Base-by-base conservation (phyloP, 768 basidiomycete species). In the Coprinopsis sp. region DNA sequence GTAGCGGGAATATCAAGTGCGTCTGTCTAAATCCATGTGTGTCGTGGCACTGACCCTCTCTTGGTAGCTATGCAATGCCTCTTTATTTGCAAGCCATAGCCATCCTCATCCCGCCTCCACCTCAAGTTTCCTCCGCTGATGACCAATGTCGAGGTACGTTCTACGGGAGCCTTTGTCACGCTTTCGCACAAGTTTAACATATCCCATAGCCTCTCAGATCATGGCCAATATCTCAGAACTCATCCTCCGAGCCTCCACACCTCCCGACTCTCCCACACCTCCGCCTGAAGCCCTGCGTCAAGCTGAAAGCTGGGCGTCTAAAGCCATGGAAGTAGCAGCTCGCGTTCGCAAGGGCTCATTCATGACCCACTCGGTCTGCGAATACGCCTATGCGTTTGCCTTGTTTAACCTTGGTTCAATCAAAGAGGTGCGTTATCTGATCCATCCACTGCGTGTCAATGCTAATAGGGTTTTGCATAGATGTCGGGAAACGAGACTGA, bases 71-170 rank as follows among this genome's bases (percentile, higher is more conserved):
- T 52, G 83, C 85, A 0, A 66, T 81, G 55, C 75, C 77, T 2
- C 69, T 87, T 4, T 86, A 86, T 60, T 66, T 84, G 8, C 81
- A 82, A 50, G 81, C 83, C 6, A 71, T 82, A 36, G 76, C 78
- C 0, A 64, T 85, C 18, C 70, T 87, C 37, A 66, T 84, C 13
- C 80, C 79, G 3, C 68, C 70, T 2, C 46, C 69, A n/a, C 66
- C 70, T 1, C 56, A 61, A 46, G 58, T 59, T 11, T 53, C 64
- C 2, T 52, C 67, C 0, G 53, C 64, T 1, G 77, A 81, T 49
- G 77, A 84, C 50, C 69, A 68, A 41, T 87, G 85, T 56, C 67
- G 79, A 64, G 37, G 37, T 39, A 39, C 11, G 22, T 21, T n/a
- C 22, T 23, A 18, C 12, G 12, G 12, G 22, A 18, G 10, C 7